Evolutionary conservation across 768 basidiomycete species (phyloP).

Genomic region (Rhizopogon sp.): DNA sequence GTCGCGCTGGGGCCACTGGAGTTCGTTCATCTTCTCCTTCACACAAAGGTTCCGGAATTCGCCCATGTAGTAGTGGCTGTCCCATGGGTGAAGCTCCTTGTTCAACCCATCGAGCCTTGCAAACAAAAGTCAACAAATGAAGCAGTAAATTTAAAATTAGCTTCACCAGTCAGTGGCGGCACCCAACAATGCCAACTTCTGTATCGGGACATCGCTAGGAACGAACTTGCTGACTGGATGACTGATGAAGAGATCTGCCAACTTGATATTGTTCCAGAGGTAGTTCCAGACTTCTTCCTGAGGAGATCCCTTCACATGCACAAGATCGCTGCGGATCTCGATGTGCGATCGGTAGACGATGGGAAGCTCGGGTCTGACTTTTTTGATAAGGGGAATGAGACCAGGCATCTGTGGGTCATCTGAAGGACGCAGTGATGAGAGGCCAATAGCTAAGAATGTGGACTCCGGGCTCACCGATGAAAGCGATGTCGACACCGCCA

Average conservation of each 20-base stretch:
- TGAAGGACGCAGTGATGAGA: slow-evolving; percentile 18
- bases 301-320: slow-evolving; percentile 75
- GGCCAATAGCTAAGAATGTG: slow-evolving; percentile 1
- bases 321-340: slow-evolving; percentile 85
- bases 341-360: slow-evolving; percentile 95
- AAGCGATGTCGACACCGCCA: slow-evolving; percentile 82
- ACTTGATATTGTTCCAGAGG: slow-evolving; percentile 88
- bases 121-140: slow-evolving; percentile 1
- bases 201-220: slow-evolving; percentile 72
- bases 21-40: slow-evolving; percentile 77
- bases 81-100: slow-evolving; percentile 80
- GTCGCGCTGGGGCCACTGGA: slow-evolving; percentile 75
- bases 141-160: slow-evolving; percentile 5
- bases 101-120: slow-evolving; percentile 87
- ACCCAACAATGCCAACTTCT: slow-evolving; percentile 69
- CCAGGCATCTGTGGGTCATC: slow-evolving; percentile 95
- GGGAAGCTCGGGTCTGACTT: slow-evolving; percentile 77
- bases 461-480: slow-evolving; percentile 58
- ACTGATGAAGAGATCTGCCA: slow-evolving; percentile 88
- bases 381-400: slow-evolving; percentile 87
- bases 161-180: slow-evolving; percentile 80
- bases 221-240: slow-evolving; percentile 96
- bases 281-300: slow-evolving; percentile 94
- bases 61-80: slow-evolving; percentile 85
- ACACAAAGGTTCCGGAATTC: slow-evolving; percentile 75